Evolutionary conservation across 495 filamentous ascomycete species (phyloP), one percentile per base, ranked within the genome.

Genomic region (Neurospora terricola): DNA sequence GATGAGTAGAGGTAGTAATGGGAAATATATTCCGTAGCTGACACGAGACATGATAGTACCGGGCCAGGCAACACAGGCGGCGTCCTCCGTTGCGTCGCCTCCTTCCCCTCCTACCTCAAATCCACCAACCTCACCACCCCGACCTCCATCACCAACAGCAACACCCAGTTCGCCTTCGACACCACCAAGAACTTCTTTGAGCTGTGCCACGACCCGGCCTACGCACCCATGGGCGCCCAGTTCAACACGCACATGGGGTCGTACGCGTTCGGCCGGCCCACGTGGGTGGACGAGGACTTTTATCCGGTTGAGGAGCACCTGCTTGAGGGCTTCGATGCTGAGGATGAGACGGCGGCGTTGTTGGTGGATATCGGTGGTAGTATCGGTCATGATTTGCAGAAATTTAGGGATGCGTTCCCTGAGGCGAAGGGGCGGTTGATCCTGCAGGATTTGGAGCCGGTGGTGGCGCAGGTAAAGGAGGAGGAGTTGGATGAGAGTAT

Each of bases 171-270:
- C 30, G 70, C 14, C 39, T 43, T 72, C 48, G 71, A 69, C 38
- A 70, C 39, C 23, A 69, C 71, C 4, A 70, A 72, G n/a, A n/a
- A 73, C 69, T 80, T 80, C 73, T 82, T 81, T 23, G 78, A 74
- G 21, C 79, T 80, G 66, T 78, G 82, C 9, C 72, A 73, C 23
- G 66, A 72, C 68, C 70, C 48, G 7, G 66, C 70, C 10, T 62
- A 74, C 39, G 66, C 48, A 4, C 73, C 73, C 10, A 62, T 62
- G 54, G 54, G 54, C 23, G 54, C 54, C 23, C 76, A 83, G 37
- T 86, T 88, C 78, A 84, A 83, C 72, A 76, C 82, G 69, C 81
- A 83, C 75, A 86, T 87, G 84, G 77, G 78, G 2, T 84, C 76
- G 18, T 87, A 85, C 72, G 77, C 75, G 72, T 79, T 82, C 38